Evolutionary conservation across 768 basidiomycete species (phyloP).

Genomic region (Amanita rimosa): DNA sequence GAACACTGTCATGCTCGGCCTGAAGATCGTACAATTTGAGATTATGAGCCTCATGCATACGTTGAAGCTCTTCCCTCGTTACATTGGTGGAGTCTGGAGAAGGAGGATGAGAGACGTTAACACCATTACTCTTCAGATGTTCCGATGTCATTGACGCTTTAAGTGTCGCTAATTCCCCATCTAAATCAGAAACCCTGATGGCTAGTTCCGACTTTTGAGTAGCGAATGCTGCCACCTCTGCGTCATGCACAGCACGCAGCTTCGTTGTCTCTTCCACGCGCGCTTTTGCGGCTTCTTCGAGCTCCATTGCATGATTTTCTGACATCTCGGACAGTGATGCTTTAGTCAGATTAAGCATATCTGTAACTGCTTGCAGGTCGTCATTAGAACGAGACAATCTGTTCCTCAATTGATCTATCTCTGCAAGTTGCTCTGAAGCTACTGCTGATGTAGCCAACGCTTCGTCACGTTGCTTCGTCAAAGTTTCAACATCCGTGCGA

Average conservation of each 20-base stretch:
- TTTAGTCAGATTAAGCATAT: slow-evolving; percentile 58
- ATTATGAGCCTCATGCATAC: slow-evolving; percentile 77
- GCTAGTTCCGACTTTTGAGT: slow-evolving; percentile 54
- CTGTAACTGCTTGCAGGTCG: slow-evolving; percentile 53
- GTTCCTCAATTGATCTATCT: slow-evolving; percentile 42
- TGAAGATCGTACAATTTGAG: slow-evolving; percentile 67
- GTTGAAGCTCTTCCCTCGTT: slow-evolving; percentile 67
- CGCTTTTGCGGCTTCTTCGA: slow-evolving; percentile 62
- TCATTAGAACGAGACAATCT: slow-evolving; percentile 57
- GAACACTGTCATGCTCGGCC: slow-evolving; percentile 50
- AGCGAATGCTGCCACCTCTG: slow-evolving; percentile 43
- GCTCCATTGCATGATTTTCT: slow-evolving; percentile 54
- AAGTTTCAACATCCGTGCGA: slow-evolving; percentile 39
- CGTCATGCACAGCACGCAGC: slow-evolving; percentile 46
- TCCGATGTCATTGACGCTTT: slow-evolving; percentile 45
- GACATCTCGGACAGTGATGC: slow-evolving; percentile 62
- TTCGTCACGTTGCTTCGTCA: slow-evolving; percentile 57
- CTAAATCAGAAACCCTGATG: slow-evolving; percentile 57
- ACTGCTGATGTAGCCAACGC: slow-evolving; percentile 33
- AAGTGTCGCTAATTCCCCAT: slow-evolving; percentile 63
- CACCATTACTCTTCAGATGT: slow-evolving; percentile 47
- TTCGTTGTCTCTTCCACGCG: slow-evolving; percentile 64
- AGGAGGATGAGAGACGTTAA: slow-evolving; percentile 23
- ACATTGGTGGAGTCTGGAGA: slow-evolving; percentile 29
- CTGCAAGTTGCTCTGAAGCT: slow-evolving; percentile 38